A percentile compares a stretch with the other conserved stretches of the same genome.
Evolutionary conservation across 2,329 filamentous ascomycete genomes (phyloP).

Genomic region (Byssochlamys sp.): DNA sequence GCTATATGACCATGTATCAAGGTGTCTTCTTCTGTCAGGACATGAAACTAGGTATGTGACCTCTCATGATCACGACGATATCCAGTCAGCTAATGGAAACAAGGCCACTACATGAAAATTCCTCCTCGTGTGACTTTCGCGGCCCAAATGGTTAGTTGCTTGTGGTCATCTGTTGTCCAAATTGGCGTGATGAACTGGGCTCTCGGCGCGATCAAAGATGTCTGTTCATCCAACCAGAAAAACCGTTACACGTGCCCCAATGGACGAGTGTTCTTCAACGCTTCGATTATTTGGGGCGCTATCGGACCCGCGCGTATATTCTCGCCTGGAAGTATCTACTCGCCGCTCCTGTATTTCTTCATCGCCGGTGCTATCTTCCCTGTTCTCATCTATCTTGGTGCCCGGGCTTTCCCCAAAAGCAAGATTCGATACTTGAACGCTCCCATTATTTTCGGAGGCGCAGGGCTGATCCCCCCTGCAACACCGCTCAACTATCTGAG

Average conservation of each 20-base stretch:
- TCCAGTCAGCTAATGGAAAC: not conserved
- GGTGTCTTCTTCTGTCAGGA: constrained; percentile 57
- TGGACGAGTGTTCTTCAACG: constrained; percentile 56
- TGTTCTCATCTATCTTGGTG: constrained; percentile 52
- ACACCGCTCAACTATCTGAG: constrained; percentile 61
- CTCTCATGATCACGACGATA: not conserved
- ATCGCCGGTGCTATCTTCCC: constrained; percentile 56
- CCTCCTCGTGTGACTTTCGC: constrained; percentile 44
- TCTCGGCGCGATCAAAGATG: constrained; percentile 48
- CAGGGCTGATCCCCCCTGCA: constrained; percentile 56
- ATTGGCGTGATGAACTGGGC: constrained; percentile 39
- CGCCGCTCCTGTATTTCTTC: constrained; percentile 60
- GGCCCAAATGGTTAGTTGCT: constrained; percentile 42
- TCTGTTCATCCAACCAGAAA: constrained; percentile 53
- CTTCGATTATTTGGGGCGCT: constrained; percentile 62
- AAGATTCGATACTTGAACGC: constrained; percentile 57
- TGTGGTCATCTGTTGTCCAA: constrained; percentile 44
- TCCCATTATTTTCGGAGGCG: constrained; percentile 59
- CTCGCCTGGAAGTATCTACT: constrained; percentile 53
- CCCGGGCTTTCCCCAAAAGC: constrained; percentile 52
- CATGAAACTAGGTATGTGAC: constrained; percentile 45
- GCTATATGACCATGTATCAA: constrained; percentile 59
- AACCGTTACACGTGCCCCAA: constrained; percentile 52
- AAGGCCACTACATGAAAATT: constrained; percentile 53
- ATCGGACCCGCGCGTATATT: constrained; percentile 65